Base-by-base conservation (phyloP, 2,329 filamentous ascomycete species). In the Epicoccum nigrum region DNA sequence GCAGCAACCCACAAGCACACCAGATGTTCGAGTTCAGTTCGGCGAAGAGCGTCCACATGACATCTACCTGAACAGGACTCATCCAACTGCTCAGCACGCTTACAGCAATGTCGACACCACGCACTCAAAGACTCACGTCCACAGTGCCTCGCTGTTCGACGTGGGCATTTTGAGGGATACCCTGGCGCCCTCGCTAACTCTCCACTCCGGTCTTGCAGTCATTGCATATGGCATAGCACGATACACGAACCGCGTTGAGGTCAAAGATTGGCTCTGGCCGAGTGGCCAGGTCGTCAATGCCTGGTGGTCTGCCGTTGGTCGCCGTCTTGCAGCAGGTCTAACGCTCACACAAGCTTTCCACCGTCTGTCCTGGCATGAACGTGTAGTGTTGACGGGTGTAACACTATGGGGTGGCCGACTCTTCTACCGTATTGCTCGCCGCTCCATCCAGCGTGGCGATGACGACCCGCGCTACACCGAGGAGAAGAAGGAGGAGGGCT, bases 251-350 rank as follows among this genome's bases (percentile, higher is more conserved):
- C 75, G 77, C n/a, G 77, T 81, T 8, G 83, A 86, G 48, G 73
- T 78, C n/a, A 86, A 86, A 60, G 83, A 86, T 64, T 83, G 79
- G 74, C 68, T 83, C 5, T 85, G 83, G 82, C 81, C 82, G 1
- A 70, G 76, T 4, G 80, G 75, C 2, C 81, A 81, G 59, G 77
- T 85, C 8, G 67, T 76, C 49, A 85, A 84, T 62, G 82, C 81
- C 6, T 86, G 83, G 83, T 85, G 82, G 80, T 80, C 76, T 46
- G 81, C 83, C 17, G 68, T 86, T 33, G 82, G 83, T 12, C 73
- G 76, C n/a, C 78, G 77, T 4, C 72, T 83, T 9, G 70, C 76
- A 48, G 73, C 77, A 23, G 76, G 78, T 1, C 65, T 81, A 16
- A 76, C 80, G 0, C 50, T 82, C 4, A 60, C 71, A 1, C 71